Percentiles rank a stretch among this genome's conserved stretches.
Evolutionary conservation across 2,329 filamentous ascomycete genomes (phyloP).

Genomic region (Xylariaceae sp.): DNA sequence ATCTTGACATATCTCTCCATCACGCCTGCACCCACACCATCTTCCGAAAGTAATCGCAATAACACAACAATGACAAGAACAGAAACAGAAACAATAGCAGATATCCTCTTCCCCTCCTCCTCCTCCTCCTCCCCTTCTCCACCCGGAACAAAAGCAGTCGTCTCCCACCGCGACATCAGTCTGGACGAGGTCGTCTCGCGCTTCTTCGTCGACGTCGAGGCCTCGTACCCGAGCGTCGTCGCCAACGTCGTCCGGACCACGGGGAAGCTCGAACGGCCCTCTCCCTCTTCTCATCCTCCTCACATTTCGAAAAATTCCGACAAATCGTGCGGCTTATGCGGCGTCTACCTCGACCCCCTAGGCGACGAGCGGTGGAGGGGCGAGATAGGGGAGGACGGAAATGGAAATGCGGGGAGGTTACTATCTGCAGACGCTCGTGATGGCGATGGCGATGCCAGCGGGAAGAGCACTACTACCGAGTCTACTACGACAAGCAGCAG

Average conservation of each 20-base stretch:
- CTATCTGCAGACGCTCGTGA: too few relatives aligned
- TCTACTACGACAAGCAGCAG: conserved; percentile 3
- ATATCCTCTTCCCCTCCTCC: conserved; percentile 3
- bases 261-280: conserved; percentile 61
- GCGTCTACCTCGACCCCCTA: conserved; percentile 57
- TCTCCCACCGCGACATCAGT: conserved; percentile 70
- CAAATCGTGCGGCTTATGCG: conserved; percentile 61
- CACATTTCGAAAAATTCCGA: conserved; percentile 5
- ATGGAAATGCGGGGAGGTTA: conserved; percentile 11
- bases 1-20: conserved; percentile 62
- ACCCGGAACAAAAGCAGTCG: conserved; percentile 44
- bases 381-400: conserved; percentile 47
- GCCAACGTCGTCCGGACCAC: conserved; percentile 92
- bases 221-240: conserved; percentile 83
- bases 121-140: conserved; percentile 4
- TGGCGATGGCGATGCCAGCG: too few relatives aligned
- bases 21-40: conserved; percentile 10
- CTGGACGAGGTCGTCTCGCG: conserved; percentile 87
- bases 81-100: neutral
- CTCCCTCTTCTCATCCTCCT: neutral
- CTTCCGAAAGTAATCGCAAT: neutral
- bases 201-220: conserved; percentile 83
- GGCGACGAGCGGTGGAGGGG: conserved; percentile 60
- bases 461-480: too few relatives aligned
- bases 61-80: neutral